These are phyloP conservation scores for Lizonia empirigonia DNA, from an alignment of 2,329 filamentous ascomycete genomes.

Conservation along the genomic window DNA sequence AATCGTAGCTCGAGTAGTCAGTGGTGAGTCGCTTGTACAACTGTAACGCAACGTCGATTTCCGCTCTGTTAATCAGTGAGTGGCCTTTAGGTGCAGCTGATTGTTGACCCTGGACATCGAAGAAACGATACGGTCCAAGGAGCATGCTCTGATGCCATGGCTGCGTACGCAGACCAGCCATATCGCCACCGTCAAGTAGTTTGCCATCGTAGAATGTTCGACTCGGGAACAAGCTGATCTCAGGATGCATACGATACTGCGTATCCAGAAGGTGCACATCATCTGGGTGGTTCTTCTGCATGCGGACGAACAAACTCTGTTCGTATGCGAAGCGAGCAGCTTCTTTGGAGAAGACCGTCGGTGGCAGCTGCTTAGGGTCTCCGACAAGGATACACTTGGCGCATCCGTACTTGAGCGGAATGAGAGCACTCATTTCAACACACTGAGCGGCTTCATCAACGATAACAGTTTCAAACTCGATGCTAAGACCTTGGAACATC, in stretches of 20 bases:
- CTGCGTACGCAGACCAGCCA: conserved; percentile 74
- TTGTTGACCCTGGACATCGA: conserved; percentile 90
- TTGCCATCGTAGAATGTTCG: conserved; percentile 88
- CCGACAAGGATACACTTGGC: conserved; percentile 96
- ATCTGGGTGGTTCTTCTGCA: conserved; percentile 89
- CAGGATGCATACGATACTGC: conserved; percentile 99
- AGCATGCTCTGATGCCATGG: conserved; percentile 85
- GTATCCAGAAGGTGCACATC: conserved; percentile 95
- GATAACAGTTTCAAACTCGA: conserved; percentile 98
- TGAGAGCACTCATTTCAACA: conserved; percentile 93
- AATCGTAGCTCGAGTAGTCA: conserved; percentile 72
- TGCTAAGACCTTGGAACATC: conserved; percentile 91
- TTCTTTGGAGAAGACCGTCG: conserved; percentile 92
- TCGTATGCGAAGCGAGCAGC: conserved; percentile 94
- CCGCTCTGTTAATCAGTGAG: conserved; percentile 86
- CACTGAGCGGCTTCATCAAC: conserved; percentile 99
- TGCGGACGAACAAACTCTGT: conserved; percentile 96
- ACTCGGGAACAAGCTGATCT: conserved; percentile 91
- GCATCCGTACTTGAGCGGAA: conserved; percentile 96
- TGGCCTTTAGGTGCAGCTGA: conserved; percentile 80
- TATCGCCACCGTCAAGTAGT: conserved; percentile 82
- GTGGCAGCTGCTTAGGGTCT: conserved; percentile 95
- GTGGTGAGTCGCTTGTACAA: conserved; percentile 79
- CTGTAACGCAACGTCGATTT: conserved; percentile 83
- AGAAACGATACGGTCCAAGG: conserved; percentile 94